These are phyloP conservation scores for Hymenoscyphus fructigenus DNA, from an alignment of 2,329 filamentous ascomycete species.

Conservation along the genomic window DNA sequence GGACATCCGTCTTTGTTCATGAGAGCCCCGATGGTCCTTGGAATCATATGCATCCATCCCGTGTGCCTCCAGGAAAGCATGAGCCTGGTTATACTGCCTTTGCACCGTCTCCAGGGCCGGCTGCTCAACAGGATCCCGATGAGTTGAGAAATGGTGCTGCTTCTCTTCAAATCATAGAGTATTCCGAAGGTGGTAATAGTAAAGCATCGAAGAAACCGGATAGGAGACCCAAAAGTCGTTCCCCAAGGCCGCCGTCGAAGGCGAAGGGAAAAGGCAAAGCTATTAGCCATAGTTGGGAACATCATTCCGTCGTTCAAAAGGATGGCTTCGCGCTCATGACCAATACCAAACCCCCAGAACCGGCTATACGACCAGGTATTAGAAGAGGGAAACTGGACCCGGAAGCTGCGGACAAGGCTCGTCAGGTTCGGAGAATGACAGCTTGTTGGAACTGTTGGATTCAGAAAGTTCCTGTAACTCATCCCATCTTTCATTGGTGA, in stretches of 20 bases:
- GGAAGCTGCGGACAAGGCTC: slow-evolving; percentile 23
- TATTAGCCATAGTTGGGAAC: slow-evolving; percentile 16
- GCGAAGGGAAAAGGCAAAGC: slow-evolving; percentile 15
- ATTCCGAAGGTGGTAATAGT: slow-evolving; percentile 1
- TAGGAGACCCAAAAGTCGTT: not conserved
- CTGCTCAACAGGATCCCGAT: slow-evolving; percentile 15
- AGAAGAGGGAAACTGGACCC: slow-evolving; percentile 24
- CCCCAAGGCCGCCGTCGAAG: not conserved
- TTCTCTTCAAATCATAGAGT: slow-evolving; percentile 6
- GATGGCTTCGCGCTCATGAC: slow-evolving; percentile 15
- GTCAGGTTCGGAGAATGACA: slow-evolving; percentile 21
- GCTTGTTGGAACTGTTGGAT: slow-evolving; percentile 32
- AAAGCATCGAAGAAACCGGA: not conserved
- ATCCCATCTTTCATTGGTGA: not conserved
- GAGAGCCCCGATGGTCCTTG: slow-evolving; percentile 19
- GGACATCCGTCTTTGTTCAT: slow-evolving; percentile 13
- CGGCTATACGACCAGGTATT: slow-evolving; percentile 16
- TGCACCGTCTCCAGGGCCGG: slow-evolving; percentile 22
- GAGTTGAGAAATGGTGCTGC: not conserved
- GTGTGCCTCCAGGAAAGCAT: slow-evolving; percentile 12
- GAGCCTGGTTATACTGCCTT: slow-evolving; percentile 17
- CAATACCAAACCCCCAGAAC: slow-evolving; percentile 13
- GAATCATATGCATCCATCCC: slow-evolving; percentile 19
- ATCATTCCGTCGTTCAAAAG: slow-evolving; percentile 17
- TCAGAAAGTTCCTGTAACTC: slow-evolving; percentile 25